Percentiles rank a stretch among this genome's conserved stretches.
Evolutionary conservation across 768 basidiomycete genomes (phyloP).

Genomic region (Lactarius sanguifluus): DNA sequence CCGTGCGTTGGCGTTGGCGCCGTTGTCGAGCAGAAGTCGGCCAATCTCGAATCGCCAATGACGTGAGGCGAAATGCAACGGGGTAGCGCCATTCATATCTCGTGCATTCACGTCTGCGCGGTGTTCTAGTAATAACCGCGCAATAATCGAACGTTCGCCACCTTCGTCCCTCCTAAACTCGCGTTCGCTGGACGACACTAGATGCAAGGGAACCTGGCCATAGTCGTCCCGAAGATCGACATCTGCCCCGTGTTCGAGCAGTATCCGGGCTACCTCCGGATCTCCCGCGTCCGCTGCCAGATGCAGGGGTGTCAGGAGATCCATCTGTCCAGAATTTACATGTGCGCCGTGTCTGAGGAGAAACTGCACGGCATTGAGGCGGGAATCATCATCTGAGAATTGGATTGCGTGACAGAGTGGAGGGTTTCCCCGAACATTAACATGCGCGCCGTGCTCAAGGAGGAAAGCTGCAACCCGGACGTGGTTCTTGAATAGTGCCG

Average conservation of each 20-base stretch:
- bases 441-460: neutral
- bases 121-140: neutral
- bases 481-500: neutral
- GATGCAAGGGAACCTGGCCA: neutral
- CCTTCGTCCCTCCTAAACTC: neutral
- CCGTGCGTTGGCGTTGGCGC: neutral
- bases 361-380: neutral
- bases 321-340: neutral
- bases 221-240: neutral
- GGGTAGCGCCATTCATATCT: neutral
- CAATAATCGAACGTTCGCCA: neutral
- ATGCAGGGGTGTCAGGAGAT: neutral
- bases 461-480: neutral
- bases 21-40: neutral
- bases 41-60: neutral
- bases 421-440: neutral
- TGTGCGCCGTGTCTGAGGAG: neutral
- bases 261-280: neutral
- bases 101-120: neutral
- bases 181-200: neutral
- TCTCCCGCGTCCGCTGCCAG: neutral
- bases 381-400: neutral
- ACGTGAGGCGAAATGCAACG: neutral
- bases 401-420: neutral
- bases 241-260: neutral